Conservation (phyloP, 2,329 filamentous ascomycete species). For the Dactylellina cionopaga region DNA sequence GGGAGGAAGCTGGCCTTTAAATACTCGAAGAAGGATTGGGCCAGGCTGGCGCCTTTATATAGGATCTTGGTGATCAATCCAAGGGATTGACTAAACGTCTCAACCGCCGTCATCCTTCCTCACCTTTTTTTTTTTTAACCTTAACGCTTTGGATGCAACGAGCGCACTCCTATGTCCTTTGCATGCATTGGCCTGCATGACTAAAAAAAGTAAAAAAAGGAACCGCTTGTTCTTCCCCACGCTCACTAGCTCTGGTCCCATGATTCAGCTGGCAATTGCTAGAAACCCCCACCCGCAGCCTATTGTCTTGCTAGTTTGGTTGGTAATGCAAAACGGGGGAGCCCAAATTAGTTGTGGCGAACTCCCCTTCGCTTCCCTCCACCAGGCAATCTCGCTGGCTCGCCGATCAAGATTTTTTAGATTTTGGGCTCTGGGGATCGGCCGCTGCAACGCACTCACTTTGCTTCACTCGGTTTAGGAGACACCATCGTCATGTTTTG, state of each 20-base stretch:
- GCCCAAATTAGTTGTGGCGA: conserved; percentile 41
- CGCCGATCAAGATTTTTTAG: conserved; percentile 48
- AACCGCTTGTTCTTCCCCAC: conserved; percentile 50
- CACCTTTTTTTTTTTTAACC: conserved; percentile 36
- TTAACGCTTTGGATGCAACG: conserved; percentile 26
- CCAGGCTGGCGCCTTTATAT: conserved; percentile 29
- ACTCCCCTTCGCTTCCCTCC: conserved; percentile 46
- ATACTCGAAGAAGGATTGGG: conserved; percentile 31
- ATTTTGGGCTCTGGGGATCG: conserved; percentile 34
- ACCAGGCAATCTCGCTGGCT: conserved; percentile 49
- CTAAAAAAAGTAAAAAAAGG: conserved; percentile 49
- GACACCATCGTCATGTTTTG: conserved; percentile 13
- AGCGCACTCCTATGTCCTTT: conserved; percentile 47
- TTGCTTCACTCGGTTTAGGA: neutral
- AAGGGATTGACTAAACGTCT: conserved; percentile 44
- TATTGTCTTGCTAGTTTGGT: conserved; percentile 47
- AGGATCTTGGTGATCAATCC: conserved; percentile 35
- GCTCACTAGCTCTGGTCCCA: conserved; percentile 50
- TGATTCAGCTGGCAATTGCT: conserved; percentile 51
- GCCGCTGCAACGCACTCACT: conserved; percentile 30
- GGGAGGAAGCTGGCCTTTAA: conserved; percentile 34
- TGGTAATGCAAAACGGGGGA: conserved; percentile 52
- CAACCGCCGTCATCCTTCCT: conserved; percentile 39
- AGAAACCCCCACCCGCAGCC: conserved; percentile 50
- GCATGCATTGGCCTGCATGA: conserved; percentile 51